phyloP scores from a whole-genome alignment of 768 basidiomycete species.

The Pisolithus orientalis region DNA sequence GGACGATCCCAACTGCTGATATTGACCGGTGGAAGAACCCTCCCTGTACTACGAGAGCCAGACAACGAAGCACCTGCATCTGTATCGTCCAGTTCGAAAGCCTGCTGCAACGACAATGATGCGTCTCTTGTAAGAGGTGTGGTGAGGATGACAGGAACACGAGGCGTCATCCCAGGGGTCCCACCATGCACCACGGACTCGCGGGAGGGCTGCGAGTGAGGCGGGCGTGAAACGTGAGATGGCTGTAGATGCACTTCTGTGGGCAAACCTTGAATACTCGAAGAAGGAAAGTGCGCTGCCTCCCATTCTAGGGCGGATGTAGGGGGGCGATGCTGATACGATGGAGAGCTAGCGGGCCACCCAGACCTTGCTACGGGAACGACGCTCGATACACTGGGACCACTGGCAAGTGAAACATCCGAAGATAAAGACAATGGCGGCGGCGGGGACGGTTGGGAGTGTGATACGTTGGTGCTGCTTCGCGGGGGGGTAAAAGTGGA shows the following conservation, averaged over 20 bases:
- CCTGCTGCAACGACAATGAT: conserved; percentile 5
- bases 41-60: neutral
- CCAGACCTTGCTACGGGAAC: conserved; percentile 46
- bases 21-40: conserved; percentile 24
- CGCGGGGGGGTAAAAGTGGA: conserved; percentile 7
- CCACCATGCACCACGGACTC: neutral
- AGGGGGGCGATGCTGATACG: conserved; percentile 8
- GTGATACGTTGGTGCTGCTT: conserved; percentile 6
- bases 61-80: neutral
- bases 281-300: conserved; percentile 5
- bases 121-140: conserved; percentile 9
- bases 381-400: conserved; percentile 14
- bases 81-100: neutral
- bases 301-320: conserved; percentile 16
- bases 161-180: neutral
- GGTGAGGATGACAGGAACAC: neutral
- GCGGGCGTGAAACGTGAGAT: conserved; percentile 3
- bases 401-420: conserved; percentile 6
- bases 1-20: conserved; percentile 11
- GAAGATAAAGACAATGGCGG: neutral
- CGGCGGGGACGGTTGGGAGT: neutral
- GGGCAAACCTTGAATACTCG: conserved; percentile 6
- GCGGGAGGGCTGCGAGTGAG: conserved; percentile 5
- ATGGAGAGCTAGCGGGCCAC: conserved; percentile 36
- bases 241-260: conserved; percentile 3